phyloP scores from a whole-genome alignment of 2,329 filamentous ascomycete genomes.

The Fusarium multiceps region DNA sequence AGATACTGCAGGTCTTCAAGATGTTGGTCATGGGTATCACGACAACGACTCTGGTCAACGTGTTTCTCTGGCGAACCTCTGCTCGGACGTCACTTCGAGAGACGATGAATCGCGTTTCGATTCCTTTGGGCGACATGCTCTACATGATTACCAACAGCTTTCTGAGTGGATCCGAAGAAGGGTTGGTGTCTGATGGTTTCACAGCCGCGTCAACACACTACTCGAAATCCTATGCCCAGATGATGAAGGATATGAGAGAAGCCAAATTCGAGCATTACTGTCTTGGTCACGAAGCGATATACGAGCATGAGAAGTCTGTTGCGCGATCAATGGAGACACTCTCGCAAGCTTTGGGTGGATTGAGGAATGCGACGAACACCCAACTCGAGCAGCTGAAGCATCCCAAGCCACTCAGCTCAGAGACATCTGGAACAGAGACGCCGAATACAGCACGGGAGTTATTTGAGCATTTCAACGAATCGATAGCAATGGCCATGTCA shows the following conservation, averaged over 20 bases:
- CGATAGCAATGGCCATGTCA: constrained; percentile 34
- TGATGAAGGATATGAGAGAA: constrained; percentile 83
- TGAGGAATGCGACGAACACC: constrained; percentile 88
- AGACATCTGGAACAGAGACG: background rate
- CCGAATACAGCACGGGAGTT: constrained; percentile 21
- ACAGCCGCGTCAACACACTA: constrained; percentile 70
- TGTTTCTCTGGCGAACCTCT: constrained; percentile 81
- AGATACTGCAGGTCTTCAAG: constrained; percentile 83
- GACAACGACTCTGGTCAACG: constrained; percentile 76
- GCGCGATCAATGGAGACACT: constrained; percentile 87
- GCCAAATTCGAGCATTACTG: constrained; percentile 91
- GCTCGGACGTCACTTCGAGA: constrained; percentile 78
- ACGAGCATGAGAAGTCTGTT: constrained; percentile 80
- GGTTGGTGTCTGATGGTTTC: constrained; percentile 75
- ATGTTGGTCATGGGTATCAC: constrained; percentile 82
- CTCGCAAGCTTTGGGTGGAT: constrained; percentile 87
- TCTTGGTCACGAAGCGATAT: constrained; percentile 81
- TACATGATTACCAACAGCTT: constrained; percentile 85
- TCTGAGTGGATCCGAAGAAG: constrained; percentile 81
- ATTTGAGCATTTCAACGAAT: constrained; percentile 32
- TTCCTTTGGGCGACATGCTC: constrained; percentile 82
- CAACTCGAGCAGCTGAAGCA: constrained; percentile 83
- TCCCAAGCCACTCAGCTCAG: background rate
- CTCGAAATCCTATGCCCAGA: constrained; percentile 71
- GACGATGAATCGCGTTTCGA: constrained; percentile 77